phyloP scores from a whole-genome alignment of 208 protist genomes.

The Trypanosoma platydactyli region DNA sequence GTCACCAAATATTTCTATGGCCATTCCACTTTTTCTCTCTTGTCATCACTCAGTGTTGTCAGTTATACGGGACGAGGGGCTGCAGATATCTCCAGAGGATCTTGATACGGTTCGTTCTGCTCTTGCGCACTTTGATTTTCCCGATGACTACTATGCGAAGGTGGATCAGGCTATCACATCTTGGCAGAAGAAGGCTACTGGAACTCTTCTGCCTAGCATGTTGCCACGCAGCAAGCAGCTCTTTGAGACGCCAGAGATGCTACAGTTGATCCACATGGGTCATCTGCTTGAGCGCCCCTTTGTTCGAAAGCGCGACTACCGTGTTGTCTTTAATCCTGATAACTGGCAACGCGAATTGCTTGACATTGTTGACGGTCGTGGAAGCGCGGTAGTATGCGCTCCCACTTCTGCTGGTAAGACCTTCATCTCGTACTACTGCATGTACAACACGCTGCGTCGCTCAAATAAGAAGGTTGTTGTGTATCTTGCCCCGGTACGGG shows the following conservation, averaged over 20 bases:
- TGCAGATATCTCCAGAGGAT: constrained; percentile 64
- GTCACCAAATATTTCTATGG: constrained; percentile 54
- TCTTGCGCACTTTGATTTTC: constrained; percentile 78
- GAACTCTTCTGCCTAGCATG: constrained; percentile 39
- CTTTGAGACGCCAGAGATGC: constrained; percentile 63
- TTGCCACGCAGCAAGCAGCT: constrained; percentile 49
- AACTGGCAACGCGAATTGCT: constrained; percentile 94
- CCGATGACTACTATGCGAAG: constrained; percentile 70
- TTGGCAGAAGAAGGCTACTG: constrained; percentile 58
- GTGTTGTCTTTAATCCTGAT: constrained; percentile 94
- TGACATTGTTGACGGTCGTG: constrained; percentile 92
- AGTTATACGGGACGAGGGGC: constrained; percentile 59
- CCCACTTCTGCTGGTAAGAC: constrained; percentile 96
- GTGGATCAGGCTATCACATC: constrained; percentile 58
- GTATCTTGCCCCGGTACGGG: constrained; percentile 92
- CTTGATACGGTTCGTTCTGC: constrained; percentile 72
- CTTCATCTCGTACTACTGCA: constrained; percentile 97
- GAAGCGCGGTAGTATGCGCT: constrained; percentile 93
- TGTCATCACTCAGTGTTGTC: constrained; percentile 78
- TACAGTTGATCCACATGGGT: constrained; percentile 91
- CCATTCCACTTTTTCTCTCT: constrained; percentile 78
- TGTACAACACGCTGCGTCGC: constrained; percentile 89
- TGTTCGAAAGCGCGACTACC: constrained; percentile 72
- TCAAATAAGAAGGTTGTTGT: constrained; percentile 91
- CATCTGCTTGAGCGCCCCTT: constrained; percentile 86